phyloP scores from a whole-genome alignment of 768 basidiomycete species.

The Tulasnella sp. region DNA sequence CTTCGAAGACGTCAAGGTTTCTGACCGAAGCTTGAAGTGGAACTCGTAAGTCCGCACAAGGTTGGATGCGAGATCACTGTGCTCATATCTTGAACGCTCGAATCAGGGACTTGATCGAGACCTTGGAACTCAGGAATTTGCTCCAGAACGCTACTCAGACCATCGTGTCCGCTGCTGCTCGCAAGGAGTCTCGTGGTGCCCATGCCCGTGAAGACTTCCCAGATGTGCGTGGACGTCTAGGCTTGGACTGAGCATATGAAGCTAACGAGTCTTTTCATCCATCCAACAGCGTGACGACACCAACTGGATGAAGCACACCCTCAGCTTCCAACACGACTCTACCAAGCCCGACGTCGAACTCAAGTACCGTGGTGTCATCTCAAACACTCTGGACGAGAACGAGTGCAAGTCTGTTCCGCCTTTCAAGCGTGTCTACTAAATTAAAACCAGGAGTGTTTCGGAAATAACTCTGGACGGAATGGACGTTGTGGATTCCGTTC shows the following conservation, averaged over 20 bases:
- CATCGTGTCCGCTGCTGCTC: constrained; percentile 81
- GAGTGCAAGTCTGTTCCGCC: constrained; percentile 97
- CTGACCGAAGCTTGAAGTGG: constrained; percentile 99
- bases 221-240: constrained; percentile 60
- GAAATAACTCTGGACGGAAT: not conserved
- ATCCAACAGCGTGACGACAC: constrained; percentile 70
- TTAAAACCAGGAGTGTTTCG: not conserved
- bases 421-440: constrained; percentile 87
- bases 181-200: constrained; percentile 96
- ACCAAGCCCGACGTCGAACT: constrained; percentile 74
- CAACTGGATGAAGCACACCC: constrained; percentile 79
- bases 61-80: not conserved
- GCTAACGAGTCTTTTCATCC: not conserved
- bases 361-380: constrained; percentile 80
- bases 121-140: constrained; percentile 91
- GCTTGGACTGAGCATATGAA: not conserved
- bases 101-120: constrained; percentile 85
- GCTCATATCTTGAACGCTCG: not conserved
- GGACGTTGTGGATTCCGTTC: not conserved
- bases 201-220: constrained; percentile 97
- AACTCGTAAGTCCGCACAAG: constrained; percentile 63
- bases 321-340: constrained; percentile 81
- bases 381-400: constrained; percentile 79
- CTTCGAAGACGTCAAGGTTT: constrained; percentile 86
- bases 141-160: constrained; percentile 95